Percentiles rank a stretch among this genome's conserved stretches.
These are phyloP conservation scores for Cymbidium sinense DNA, from an alignment of 106 monocot genomes.

Conservation along the genomic window DNA sequence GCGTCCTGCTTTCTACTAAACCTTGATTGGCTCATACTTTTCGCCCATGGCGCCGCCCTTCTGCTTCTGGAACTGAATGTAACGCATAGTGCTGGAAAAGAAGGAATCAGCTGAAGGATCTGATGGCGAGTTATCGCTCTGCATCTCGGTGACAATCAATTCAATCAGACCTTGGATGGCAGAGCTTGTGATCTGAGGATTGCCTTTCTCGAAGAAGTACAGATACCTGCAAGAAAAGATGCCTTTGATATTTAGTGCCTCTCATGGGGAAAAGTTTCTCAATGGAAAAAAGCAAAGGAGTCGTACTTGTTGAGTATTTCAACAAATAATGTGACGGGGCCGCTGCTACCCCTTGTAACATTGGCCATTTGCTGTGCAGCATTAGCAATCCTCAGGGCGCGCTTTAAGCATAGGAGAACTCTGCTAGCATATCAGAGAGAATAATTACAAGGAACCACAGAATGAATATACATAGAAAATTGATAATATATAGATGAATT, in stretches of 20 bases:
- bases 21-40: constrained; percentile 80
- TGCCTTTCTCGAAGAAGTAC: constrained; percentile 96
- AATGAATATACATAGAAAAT: too few species aligned
- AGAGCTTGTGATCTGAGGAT: constrained; percentile 72
- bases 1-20: constrained; percentile 5
- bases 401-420: constrained; percentile 95
- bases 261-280: not conserved
- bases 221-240: constrained; percentile 52
- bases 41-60: constrained; percentile 91
- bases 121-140: constrained; percentile 45
- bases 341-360: constrained; percentile 62
- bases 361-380: constrained; percentile 96
- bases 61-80: constrained; percentile 93
- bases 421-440: constrained; percentile 21
- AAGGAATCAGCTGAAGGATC: constrained; percentile 69
- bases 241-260: not conserved
- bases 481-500: not conserved
- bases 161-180: constrained; percentile 74
- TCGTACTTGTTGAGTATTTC: constrained; percentile 96
- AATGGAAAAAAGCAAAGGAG: not conserved
- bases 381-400: constrained; percentile 91
- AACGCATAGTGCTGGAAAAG: constrained; percentile 74
- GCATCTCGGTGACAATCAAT: constrained; percentile 87
- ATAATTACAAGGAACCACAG: not conserved
- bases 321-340: constrained; percentile 61